These are phyloP conservation scores for Scutellaria minor DNA, from an alignment of 257 asterid genomes.

Conservation along the genomic window DNA sequence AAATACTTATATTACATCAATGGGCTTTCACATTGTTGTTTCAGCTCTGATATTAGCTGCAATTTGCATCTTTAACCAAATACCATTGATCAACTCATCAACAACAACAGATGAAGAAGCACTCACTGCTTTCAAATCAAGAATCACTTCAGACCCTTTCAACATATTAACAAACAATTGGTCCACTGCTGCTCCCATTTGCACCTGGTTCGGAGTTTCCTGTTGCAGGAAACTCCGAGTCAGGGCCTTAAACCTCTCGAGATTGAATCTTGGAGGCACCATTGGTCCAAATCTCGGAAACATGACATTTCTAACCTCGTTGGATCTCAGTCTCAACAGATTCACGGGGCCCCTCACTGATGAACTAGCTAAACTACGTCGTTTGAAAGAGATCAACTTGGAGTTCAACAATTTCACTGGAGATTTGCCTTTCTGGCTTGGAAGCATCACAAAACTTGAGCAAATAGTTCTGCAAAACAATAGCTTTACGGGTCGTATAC, in stretches of 20 bases:
- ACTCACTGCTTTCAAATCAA: constrained; percentile 26
- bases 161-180: constrained; percentile 1
- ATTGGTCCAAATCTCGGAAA: constrained; percentile 19
- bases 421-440: background rate
- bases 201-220: constrained; percentile 19
- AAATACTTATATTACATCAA: background rate
- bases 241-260: constrained; percentile 3
- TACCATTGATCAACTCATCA: background rate
- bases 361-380: background rate
- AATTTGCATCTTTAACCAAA: background rate
- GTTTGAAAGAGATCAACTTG: background rate
- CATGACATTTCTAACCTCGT: background rate
- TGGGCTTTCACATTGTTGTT: background rate
- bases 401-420: constrained; percentile 29
- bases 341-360: constrained; percentile 3
- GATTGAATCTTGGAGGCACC: constrained; percentile 14
- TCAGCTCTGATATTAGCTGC: background rate
- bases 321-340: constrained; percentile 24
- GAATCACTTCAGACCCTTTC: constrained; percentile 14
- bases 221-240: background rate
- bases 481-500: constrained; percentile 1
- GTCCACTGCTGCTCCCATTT: constrained; percentile 3
- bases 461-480: background rate
- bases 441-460: background rate
- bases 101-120: constrained; percentile 21